Conservation (phyloP, 495 filamentous ascomycete genomes). For the Daldinia loculata region DNA sequence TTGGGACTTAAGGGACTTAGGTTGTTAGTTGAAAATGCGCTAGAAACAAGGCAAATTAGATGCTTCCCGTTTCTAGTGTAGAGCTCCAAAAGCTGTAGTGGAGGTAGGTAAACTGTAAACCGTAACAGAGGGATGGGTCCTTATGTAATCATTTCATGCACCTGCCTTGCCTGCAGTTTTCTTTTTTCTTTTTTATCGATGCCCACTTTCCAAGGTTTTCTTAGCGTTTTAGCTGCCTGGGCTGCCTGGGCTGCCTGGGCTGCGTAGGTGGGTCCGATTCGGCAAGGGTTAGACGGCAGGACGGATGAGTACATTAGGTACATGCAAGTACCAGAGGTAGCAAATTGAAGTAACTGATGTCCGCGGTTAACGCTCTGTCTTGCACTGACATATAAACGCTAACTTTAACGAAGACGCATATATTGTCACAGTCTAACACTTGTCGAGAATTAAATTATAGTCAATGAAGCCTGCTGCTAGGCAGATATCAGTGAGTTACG, state of each 20-base stretch:
- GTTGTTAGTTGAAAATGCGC: slow-evolving; percentile 19
- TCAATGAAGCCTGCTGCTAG: no score
- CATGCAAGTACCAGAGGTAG: background rate
- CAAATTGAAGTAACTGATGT: background rate
- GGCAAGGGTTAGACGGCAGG: background rate
- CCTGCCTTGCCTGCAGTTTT: background rate
- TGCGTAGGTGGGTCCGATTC: background rate
- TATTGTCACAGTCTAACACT: no score
- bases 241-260: background rate
- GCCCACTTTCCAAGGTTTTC: background rate
- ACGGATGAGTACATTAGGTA: background rate
- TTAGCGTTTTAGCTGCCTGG: background rate
- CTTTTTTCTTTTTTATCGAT: background rate
- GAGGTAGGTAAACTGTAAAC: slow-evolving; percentile 11
- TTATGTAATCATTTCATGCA: slow-evolving; percentile 18
- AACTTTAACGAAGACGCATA: no score
- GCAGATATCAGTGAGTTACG: no score
- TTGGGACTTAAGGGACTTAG: background rate
- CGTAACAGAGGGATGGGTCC: slow-evolving; percentile 2
- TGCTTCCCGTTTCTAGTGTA: slow-evolving; percentile 8
- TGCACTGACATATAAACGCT: no score
- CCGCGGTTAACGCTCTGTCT: background rate
- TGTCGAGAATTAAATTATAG: no score
- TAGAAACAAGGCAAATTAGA: slow-evolving; percentile 20
- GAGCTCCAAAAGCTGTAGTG: slow-evolving; percentile 38